A percentile compares a stretch with the other conserved stretches of the same genome.
Conservation (phyloP, 768 basidiomycete species). For the Scleroderma citrinum region DNA sequence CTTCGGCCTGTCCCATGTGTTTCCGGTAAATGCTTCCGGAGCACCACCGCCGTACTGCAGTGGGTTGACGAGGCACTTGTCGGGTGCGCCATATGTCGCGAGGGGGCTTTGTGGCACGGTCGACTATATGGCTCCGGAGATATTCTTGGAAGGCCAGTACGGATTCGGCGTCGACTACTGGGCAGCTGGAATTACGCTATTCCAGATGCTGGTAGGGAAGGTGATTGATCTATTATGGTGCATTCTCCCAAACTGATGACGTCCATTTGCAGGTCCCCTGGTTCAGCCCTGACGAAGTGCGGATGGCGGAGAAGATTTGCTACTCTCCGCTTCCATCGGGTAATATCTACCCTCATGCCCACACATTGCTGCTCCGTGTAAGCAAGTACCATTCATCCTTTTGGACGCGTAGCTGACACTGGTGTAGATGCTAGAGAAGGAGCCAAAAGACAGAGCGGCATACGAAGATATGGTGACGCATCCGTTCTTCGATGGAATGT, state of each 20-base stretch:
- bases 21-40: conserved; percentile 1
- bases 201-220: conserved; percentile 7
- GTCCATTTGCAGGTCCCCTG: conserved; percentile 2
- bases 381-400: background rate
- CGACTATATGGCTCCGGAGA: conserved; percentile 10
- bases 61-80: background rate
- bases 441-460: background rate
- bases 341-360: background rate
- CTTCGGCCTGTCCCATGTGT: conserved; percentile 47
- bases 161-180: conserved; percentile 11
- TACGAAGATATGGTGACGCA: conserved; percentile 7
- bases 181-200: conserved; percentile 8
- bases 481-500: conserved; percentile 6
- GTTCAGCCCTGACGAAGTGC: background rate
- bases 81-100: conserved; percentile 3
- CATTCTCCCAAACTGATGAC: background rate
- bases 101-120: conserved; percentile 4
- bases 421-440: conserved; percentile 7
- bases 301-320: background rate
- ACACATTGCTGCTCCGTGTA: background rate
- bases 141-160: conserved; percentile 1
- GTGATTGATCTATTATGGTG: background rate
- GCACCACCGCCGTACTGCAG: conserved; percentile 1
- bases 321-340: background rate
- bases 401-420: background rate